A percentile compares a stretch with the other conserved stretches of the same genome.
Conservation (phyloP, 257 asterid genomes). For the Echites panduratus region DNA sequence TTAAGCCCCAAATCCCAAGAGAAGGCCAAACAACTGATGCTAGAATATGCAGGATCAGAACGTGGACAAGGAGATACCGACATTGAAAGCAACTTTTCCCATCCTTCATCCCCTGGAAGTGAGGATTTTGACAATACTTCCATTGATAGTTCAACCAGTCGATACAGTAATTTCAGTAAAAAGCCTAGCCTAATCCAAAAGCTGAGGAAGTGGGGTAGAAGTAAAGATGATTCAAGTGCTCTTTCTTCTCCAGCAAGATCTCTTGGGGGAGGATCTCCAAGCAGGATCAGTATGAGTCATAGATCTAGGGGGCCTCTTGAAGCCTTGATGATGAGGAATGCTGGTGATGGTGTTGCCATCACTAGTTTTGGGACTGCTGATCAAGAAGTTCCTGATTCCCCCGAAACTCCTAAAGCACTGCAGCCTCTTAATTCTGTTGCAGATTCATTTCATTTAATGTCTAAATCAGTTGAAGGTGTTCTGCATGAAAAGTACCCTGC, state of each 20-base stretch:
- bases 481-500: constrained; percentile 85
- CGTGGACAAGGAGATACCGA: constrained; percentile 96
- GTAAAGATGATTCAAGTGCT: constrained; percentile 62
- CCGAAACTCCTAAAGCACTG: constrained; percentile 34
- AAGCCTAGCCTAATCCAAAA: constrained; percentile 76
- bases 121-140: constrained; percentile 81
- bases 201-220: constrained; percentile 82
- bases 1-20: constrained; percentile 90
- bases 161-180: constrained; percentile 61
- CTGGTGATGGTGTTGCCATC: constrained; percentile 68
- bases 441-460: constrained; percentile 79
- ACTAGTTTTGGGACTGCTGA: constrained; percentile 70
- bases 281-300: constrained; percentile 40
- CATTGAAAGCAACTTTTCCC: constrained; percentile 76
- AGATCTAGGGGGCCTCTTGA: constrained; percentile 75
- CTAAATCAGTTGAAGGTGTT: constrained; percentile 88
- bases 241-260: constrained; percentile 81
- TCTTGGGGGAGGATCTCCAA: constrained; percentile 59
- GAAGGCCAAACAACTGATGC: constrained; percentile 79
- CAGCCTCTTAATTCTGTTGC: constrained; percentile 49
- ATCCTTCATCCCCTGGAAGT: constrained; percentile 78
- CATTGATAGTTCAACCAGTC: constrained; percentile 63
- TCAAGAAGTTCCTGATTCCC: constrained; percentile 52
- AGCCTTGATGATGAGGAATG: constrained; percentile 78
- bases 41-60: constrained; percentile 92